Base-by-base conservation (phyloP, 345 rosid species). In the Zanthoxylum bungeanum region DNA sequence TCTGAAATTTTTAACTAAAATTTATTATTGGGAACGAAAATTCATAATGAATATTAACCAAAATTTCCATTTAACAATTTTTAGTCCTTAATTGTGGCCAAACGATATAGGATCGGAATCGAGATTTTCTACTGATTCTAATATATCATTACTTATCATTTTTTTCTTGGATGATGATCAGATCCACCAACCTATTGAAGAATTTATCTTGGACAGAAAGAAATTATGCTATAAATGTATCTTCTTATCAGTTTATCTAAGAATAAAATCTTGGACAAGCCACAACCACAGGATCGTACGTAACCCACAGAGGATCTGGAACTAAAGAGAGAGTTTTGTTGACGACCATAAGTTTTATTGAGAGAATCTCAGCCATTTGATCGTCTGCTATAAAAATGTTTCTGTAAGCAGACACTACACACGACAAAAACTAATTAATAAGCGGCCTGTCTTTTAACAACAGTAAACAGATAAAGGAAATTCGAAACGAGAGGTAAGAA, bases 391-490 rank as follows among this genome's bases (percentile, higher is more conserved):
- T 6, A 40, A 36, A 19, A 22, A 16, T 12, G 14, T 30, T 39
- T 4, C 12, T 8, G 21, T 9, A 33, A 59, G 46, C 11, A 24
- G 60, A 55, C 71, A 59, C 40, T 62, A 31, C 63, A 11, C 64
- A 60, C 42, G 78, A 80, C 78, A 76, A 70, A 60, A 24, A 5
- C 67, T 25, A n/a, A 52, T 69, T 39, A 72, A 60, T 44, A 64
- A 3, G 2, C 9, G 30, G 28, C 28, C 4, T 9, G 47, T 56
- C 49, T 5, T 9, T 9, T 53, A n/a, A n/a, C n/a, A n/a, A n/a
- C n/a, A n/a, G n/a, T 65, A 2, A 16, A 9, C 16, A 33, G 17
- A 21, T 1, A 0, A 1, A 2, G 4, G 17, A 49, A 47, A 47
- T 19, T 17, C n/a, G 10, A 30, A 17, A 27, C n/a, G 3, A 42